Percentiles rank a stretch among this genome's conserved stretches.
These are phyloP conservation scores for Phycomyces nitens DNA, from an alignment of 192 early-diverging fungal species.

Conservation along the genomic window DNA sequence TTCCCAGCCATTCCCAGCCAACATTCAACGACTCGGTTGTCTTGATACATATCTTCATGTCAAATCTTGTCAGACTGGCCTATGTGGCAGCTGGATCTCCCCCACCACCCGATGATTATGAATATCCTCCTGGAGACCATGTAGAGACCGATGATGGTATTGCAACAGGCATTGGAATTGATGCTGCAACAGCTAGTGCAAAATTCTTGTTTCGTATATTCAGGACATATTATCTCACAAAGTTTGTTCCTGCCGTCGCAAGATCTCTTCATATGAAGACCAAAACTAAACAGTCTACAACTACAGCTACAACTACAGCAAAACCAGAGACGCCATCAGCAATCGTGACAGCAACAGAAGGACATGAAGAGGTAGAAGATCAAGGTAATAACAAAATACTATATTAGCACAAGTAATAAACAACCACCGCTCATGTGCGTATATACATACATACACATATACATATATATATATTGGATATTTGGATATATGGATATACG, in stretches of 20 bases:
- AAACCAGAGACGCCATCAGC: no score
- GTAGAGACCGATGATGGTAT: constrained; percentile 52
- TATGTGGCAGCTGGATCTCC: constrained; percentile 60
- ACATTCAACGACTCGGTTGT: constrained; percentile 52
- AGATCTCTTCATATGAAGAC: constrained; percentile 37
- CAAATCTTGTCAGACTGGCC: constrained; percentile 49
- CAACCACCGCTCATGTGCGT: constrained; percentile 6
- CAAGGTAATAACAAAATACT: background rate
- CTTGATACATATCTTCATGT: constrained; percentile 47
- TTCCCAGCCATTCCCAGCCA: constrained; percentile 53
- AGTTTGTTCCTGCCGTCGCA: constrained; percentile 67
- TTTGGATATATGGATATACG: no score
- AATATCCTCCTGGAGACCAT: constrained; percentile 46
- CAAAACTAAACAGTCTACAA: constrained; percentile 2
- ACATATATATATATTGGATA: no score
- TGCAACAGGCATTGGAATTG: constrained; percentile 56
- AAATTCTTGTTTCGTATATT: constrained; percentile 74
- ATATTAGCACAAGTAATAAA: no score
- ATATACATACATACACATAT: constrained; percentile 10
- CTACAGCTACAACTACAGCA: constrained; percentile 46
- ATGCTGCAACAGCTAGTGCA: constrained; percentile 52
- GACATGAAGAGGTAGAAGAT: background rate
- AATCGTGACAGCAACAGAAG: constrained; percentile 24
- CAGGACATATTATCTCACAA: constrained; percentile 59
- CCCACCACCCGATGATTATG: constrained; percentile 56